phyloP scores from a whole-genome alignment of 2,329 filamentous ascomycete genomes.

The Colletotrichum costaricense region DNA sequence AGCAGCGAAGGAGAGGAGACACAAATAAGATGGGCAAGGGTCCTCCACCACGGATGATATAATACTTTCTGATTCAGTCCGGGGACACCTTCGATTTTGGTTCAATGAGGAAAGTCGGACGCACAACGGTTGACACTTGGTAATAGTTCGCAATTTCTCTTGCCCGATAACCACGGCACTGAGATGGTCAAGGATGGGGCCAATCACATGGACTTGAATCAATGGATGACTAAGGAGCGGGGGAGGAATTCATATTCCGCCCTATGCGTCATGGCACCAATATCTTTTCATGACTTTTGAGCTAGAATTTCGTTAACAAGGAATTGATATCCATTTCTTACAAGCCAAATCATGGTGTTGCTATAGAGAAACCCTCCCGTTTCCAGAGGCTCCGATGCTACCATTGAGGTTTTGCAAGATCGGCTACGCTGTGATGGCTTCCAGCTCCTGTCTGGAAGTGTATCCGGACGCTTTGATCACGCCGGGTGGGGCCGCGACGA shows the following conservation, averaged over 20 bases:
- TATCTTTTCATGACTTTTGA: neutral
- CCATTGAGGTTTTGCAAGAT: too few relatives aligned
- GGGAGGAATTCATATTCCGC: slow-evolving; percentile 32
- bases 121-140: neutral
- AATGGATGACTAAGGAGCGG: slow-evolving; percentile 10
- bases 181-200: neutral
- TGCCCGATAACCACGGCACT: neutral
- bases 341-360: neutral
- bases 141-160: neutral
- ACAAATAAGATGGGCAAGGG: slow-evolving; percentile 8
- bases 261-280: slow-evolving; percentile 19
- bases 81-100: neutral
- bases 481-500: too few relatives aligned
- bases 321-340: too few relatives aligned
- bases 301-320: neutral
- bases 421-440: too few relatives aligned
- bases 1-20: neutral
- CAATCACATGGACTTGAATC: slow-evolving; percentile 13
- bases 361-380: too few relatives aligned
- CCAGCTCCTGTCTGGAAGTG: too few relatives aligned
- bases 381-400: too few relatives aligned
- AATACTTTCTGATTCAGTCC: neutral
- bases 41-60: neutral
- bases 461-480: too few relatives aligned
- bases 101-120: neutral